Evolutionary conservation across 2,329 filamentous ascomycete genomes (phyloP), one percentile per base, ranked within the genome.

Genomic region (Celoporthe dispersa): DNA sequence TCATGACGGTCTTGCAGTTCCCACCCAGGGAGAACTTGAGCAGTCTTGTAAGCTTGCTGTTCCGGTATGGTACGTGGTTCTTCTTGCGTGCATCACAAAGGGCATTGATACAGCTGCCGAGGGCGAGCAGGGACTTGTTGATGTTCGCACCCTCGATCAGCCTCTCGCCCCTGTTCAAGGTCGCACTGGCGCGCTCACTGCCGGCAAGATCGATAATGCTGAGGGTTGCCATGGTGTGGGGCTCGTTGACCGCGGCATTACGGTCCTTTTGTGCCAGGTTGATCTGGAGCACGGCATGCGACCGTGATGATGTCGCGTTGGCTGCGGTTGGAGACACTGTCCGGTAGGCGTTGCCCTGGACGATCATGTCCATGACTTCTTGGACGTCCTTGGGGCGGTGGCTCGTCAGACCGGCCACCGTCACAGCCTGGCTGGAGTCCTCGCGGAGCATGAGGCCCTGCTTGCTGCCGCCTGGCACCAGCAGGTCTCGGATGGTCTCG

Each of bases 1-100:
- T 98, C 96, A 99, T 99, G 79, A 99, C 96, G 0, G 96, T 99
- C 82, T 94, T 97, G 86, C 96, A 99, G 80, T 99, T 99, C 3
- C 96, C 96, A 39, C 96, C 96, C 0, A 99, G 88, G 0, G 95
- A 97, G 81, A 99, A 99, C 77, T 99, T 99, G 67, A 99, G 88
- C 5, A 99, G 85, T 67, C 96, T 91, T 0, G 96, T 99, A 68
- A 99, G 90, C 78, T 98, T 99, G 73, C 95, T 98, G 83, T 99
- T 98, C 75, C 96, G 90, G 83, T 99, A 99, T 0, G 96, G 96
- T 19, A 99, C 92, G 80, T 99, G 96, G 74, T 97, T 96, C 74
- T 90, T 91, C 82, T 96, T 97, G 66, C 94, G 89, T 5, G 93
- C 90, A 78, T 99, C 96, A 82, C 96, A 99, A 22, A 99, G 89